Evolutionary conservation across 2,329 filamentous ascomycete species (phyloP).

Genomic region (Aureobasidium zeae): DNA sequence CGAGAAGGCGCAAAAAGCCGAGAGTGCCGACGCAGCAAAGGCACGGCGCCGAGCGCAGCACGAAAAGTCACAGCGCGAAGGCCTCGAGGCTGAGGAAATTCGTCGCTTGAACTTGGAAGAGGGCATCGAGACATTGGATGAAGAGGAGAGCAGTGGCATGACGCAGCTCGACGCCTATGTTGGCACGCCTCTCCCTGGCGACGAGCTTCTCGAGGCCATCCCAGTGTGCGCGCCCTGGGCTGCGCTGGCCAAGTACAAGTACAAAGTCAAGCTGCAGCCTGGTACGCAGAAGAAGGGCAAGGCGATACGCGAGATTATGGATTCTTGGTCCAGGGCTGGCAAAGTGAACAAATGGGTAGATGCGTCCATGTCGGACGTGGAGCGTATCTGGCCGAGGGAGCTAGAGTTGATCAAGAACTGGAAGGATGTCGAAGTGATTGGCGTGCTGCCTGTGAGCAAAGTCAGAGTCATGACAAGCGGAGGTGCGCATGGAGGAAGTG

Average conservation of each 20-base stretch:
- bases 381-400: slow-evolving; percentile 77
- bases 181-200: slow-evolving; percentile 67
- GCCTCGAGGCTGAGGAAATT: slow-evolving; percentile 64
- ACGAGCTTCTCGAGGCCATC: slow-evolving; percentile 64
- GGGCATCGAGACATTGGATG: slow-evolving; percentile 34
- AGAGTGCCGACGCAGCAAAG: slow-evolving; percentile 54
- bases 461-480: slow-evolving; percentile 68
- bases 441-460: slow-evolving; percentile 70
- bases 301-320: slow-evolving; percentile 81
- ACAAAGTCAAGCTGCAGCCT: slow-evolving; percentile 90
- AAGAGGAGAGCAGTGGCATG: slow-evolving; percentile 34
- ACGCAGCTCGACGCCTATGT: slow-evolving; percentile 61
- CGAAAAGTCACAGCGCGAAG: slow-evolving; percentile 63
- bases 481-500: slow-evolving; percentile 37
- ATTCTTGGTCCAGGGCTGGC: slow-evolving; percentile 63
- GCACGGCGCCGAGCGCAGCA: slow-evolving; percentile 73
- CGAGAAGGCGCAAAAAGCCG: slow-evolving; percentile 54
- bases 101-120: slow-evolving; percentile 53
- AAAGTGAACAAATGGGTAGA: slow-evolving; percentile 38
- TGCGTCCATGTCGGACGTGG: slow-evolving; percentile 43
- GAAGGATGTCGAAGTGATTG: slow-evolving; percentile 74
- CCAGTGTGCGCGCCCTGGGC: slow-evolving; percentile 56
- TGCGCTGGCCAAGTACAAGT: slow-evolving; percentile 66
- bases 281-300: slow-evolving; percentile 89
- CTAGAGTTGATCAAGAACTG: slow-evolving; percentile 72